phyloP scores from a whole-genome alignment of 805 yeast genomes.

The Starmerella tilneyi region DNA sequence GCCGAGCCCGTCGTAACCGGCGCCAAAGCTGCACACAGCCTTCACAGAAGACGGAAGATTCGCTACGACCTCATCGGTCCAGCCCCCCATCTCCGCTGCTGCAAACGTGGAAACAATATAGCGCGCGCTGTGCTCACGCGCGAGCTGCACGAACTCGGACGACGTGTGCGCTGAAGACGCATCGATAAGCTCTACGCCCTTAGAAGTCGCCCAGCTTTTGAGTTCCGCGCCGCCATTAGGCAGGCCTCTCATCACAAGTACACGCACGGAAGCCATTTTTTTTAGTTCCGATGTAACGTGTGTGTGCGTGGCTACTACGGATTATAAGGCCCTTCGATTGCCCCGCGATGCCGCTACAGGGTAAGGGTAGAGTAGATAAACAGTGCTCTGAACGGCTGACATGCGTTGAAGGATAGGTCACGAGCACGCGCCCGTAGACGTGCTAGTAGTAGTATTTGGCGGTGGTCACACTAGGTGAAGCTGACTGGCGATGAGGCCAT shows the following conservation, averaged over 20 bases:
- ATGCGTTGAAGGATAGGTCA: too few relatives aligned
- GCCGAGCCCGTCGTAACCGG: slow-evolving; percentile 46
- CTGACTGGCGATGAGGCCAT: too few relatives aligned
- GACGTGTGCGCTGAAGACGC: slow-evolving; percentile 33
- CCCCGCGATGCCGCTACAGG: too few relatives aligned
- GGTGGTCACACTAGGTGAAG: too few relatives aligned
- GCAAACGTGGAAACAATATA: slow-evolving; percentile 38
- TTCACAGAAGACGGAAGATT: slow-evolving; percentile 35
- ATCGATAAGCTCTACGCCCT: slow-evolving; percentile 39
- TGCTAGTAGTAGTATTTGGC: too few relatives aligned
- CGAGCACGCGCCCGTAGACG: too few relatives aligned
- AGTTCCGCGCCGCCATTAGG: slow-evolving; percentile 13
- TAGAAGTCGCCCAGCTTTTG: slow-evolving; percentile 37
- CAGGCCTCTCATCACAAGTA: slow-evolving; percentile 7
- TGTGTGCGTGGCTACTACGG: too few relatives aligned
- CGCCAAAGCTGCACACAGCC: slow-evolving; percentile 43
- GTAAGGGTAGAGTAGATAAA: too few relatives aligned
- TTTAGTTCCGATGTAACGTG: too few relatives aligned
- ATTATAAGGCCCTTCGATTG: too few relatives aligned
- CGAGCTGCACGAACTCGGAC: slow-evolving; percentile 35
- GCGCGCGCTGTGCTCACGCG: slow-evolving; percentile 33
- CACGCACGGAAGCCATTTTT: too few relatives aligned
- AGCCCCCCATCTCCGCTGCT: slow-evolving; percentile 34
- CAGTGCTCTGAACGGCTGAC: too few relatives aligned
- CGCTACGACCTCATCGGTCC: slow-evolving; percentile 38